Base-by-base conservation (phyloP, 2,329 filamentous ascomycete species). In the Fusarium lateritium region DNA sequence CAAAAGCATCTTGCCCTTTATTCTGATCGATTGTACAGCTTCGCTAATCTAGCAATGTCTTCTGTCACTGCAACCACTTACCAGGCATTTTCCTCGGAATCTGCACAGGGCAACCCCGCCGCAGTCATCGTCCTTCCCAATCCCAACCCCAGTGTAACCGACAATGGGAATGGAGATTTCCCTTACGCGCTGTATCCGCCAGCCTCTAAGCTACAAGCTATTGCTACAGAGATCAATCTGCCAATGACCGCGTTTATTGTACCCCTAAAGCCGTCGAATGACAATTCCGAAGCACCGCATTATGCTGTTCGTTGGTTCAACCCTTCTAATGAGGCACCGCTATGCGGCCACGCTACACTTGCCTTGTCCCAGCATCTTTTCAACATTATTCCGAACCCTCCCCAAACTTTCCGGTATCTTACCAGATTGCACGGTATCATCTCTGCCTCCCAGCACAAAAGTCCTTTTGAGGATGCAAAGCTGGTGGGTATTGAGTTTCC, bases 241-340 rank as follows among this genome's bases (percentile, higher is more conserved):
- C 61, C 61, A 0, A 64, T 64, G 61, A 64, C 34, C 0, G 59
- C 39, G 4, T 64, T 36, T 0, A 59, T 24, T 0, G 38, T 57
- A 1, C 61, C 61, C 2, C 59, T 64, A 0, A 42, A 24, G 2
- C 21, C 19, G 1, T 42, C 40, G 4, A 45, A 26, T 3, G 26
- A 50, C 7, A 34, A 50, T 0, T n/a, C 60, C 2, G 40, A 64
- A 7, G 22, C 46, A 11, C 36, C 36, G 14, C 40, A 62, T 15
- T 64, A 64, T 2, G 59, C 59, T 0, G 61, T 64, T 3, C 61
- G 61, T 0, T 64, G 61, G 61, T 64, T 64, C 26, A 64, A 64
- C 21, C 21, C 53, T 17, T 21, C 28, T 4, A 19, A 50, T 4
- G 61, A 64, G 8, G 59, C 43, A n/a, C 61, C 61, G 2, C 44